Evolutionary conservation across 2,329 filamentous ascomycete species (phyloP).

Genomic region (Sporothrix luriei): DNA sequence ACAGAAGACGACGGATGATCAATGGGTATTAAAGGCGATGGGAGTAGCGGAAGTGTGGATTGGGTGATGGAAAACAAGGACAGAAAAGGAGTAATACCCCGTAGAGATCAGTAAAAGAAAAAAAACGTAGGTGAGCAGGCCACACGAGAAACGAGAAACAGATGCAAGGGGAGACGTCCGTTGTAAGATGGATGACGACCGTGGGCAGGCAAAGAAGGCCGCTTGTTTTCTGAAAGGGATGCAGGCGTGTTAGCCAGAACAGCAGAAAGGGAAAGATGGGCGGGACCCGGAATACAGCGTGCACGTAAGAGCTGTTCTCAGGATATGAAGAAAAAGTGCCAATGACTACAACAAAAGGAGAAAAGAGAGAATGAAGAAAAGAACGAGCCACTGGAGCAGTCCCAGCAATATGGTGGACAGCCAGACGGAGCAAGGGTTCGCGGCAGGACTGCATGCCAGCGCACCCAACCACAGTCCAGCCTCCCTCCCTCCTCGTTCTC

Average conservation of each 20-base stretch:
- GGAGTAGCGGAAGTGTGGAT: not conserved
- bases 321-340: not conserved
- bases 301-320: not conserved
- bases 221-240: not conserved
- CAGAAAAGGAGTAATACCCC: no score
- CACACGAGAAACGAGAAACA: not conserved
- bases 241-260: not conserved
- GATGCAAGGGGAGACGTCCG: not conserved
- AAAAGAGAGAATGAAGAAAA: not conserved
- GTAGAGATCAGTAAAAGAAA: not conserved
- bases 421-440: not conserved
- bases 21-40: slow-evolving; percentile 20
- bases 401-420: not conserved
- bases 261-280: slow-evolving; percentile 8
- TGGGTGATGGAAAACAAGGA: not conserved
- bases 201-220: not conserved
- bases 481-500: not conserved
- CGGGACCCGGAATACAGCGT: not conserved
- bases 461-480: not conserved
- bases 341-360: no score
- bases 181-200: not conserved
- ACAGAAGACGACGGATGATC: slow-evolving; percentile 25
- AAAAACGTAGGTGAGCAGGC: not conserved
- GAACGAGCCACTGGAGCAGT: not conserved
- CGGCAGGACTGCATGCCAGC: not conserved